phyloP scores from a whole-genome alignment of 441 rosid genomes.

The Francoa sonchifolia region DNA sequence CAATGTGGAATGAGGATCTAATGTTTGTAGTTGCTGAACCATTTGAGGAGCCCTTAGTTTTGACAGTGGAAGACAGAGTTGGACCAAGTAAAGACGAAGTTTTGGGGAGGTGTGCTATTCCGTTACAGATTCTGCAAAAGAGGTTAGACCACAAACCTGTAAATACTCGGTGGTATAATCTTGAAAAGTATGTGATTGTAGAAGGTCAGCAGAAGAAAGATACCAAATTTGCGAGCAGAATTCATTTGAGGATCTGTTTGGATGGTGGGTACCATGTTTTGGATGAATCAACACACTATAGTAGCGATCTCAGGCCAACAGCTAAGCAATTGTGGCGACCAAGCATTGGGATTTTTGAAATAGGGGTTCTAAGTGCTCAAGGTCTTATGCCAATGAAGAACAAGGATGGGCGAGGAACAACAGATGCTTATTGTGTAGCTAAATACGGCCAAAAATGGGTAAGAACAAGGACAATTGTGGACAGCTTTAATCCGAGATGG shows the following conservation, averaged over 20 bases:
- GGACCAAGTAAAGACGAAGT: constrained; percentile 42
- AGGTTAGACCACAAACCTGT: constrained; percentile 59
- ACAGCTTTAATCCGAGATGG: constrained; percentile 65
- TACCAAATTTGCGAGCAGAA: constrained; percentile 62
- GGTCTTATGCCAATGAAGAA: constrained; percentile 70
- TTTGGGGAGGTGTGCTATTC: constrained; percentile 36
- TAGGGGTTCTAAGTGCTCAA: constrained; percentile 70
- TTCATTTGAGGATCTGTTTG: constrained; percentile 65
- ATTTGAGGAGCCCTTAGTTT: constrained; percentile 49
- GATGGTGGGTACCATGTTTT: constrained; percentile 95
- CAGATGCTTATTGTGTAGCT: constrained; percentile 88
- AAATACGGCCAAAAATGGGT: constrained; percentile 96
- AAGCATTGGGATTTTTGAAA: constrained; percentile 63
- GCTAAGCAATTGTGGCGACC: constrained; percentile 79
- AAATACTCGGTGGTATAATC: constrained; percentile 46
- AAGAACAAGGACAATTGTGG: constrained; percentile 70
- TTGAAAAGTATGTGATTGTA: constrained; percentile 40
- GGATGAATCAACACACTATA: constrained; percentile 85
- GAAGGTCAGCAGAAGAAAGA: constrained; percentile 51
- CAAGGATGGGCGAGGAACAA: constrained; percentile 60
- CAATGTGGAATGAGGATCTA: constrained; percentile 75
- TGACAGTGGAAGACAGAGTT: constrained; percentile 44
- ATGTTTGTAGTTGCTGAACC: constrained; percentile 67
- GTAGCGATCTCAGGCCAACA: constrained; percentile 76
- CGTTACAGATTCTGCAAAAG: constrained; percentile 39